phyloP scores from a whole-genome alignment of 768 basidiomycete genomes.

The Trametes cingulata region DNA sequence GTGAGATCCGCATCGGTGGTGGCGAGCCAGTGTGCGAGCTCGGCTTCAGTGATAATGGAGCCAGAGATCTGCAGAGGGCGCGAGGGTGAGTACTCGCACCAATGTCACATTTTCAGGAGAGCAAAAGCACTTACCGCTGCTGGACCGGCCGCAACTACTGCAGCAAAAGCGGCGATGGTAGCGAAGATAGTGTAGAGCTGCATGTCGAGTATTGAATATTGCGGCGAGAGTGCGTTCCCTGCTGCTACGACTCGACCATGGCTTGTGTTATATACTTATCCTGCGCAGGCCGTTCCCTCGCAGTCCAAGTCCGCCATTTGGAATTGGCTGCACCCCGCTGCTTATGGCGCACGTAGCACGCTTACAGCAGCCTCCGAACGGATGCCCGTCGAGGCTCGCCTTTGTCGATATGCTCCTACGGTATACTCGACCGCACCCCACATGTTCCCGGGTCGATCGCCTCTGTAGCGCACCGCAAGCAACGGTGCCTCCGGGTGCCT shows the following conservation, averaged over 20 bases:
- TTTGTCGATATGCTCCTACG: no score
- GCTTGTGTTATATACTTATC: not conserved
- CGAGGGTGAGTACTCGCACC: not conserved
- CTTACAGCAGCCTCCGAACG: no score
- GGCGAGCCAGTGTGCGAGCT: constrained; percentile 17
- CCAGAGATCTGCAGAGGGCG: not conserved
- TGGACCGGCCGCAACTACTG: not conserved
- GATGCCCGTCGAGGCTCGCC: no score
- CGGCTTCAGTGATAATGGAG: constrained; percentile 3
- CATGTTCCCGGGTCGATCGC: no score
- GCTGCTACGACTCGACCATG: no score
- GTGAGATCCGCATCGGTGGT: constrained; percentile 29
- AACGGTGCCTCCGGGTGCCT: no score
- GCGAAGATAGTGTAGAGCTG: constrained; percentile 1
- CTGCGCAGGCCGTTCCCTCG: no score
- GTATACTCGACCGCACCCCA: no score
- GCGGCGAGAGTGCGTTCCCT: not conserved
- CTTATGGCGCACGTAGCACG: no score
- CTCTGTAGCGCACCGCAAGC: no score
- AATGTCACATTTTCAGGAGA: not conserved
- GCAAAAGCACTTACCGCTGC: not conserved
- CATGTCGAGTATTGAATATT: not conserved
- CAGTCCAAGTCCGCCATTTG: no score
- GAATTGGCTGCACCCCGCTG: no score
- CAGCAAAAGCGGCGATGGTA: not conserved